phyloP scores from a whole-genome alignment of 352 stramenopile genomes.

The Globisporangium acanthophoron region DNA sequence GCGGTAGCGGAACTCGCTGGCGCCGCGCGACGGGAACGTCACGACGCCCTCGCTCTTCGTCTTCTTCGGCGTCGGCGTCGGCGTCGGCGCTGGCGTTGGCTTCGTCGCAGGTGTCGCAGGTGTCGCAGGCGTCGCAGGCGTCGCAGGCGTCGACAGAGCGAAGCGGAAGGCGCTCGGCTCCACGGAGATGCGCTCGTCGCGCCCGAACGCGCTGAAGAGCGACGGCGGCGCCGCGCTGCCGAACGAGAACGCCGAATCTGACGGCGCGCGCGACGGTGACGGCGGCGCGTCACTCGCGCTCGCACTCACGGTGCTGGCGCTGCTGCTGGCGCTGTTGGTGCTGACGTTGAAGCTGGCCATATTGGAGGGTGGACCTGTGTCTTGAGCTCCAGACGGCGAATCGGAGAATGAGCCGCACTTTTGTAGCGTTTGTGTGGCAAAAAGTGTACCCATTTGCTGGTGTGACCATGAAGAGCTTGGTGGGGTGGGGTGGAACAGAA shows the following conservation, averaged over 20 bases:
- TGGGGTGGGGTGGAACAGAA: background rate
- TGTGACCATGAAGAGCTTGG: too few relatives aligned
- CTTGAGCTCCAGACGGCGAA: background rate
- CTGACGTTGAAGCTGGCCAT: background rate
- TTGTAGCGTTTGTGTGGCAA: background rate
- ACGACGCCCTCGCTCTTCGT: constrained; percentile 8
- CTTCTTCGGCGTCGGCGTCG: background rate
- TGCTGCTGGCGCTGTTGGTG: background rate
- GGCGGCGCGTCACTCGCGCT: background rate
- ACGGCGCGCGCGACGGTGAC: background rate
- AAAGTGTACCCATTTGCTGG: background rate
- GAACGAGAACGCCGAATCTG: background rate
- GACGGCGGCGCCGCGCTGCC: background rate
- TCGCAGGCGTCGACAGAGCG: too few relatives aligned
- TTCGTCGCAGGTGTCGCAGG: background rate
- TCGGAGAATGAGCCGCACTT: background rate
- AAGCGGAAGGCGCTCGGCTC: too few relatives aligned
- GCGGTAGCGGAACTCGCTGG: constrained; percentile 4
- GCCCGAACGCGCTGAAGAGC: background rate
- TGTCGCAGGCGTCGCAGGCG: too few relatives aligned
- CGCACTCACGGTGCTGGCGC: background rate
- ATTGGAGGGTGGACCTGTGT: background rate
- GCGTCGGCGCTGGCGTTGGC: background rate
- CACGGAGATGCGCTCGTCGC: too few relatives aligned
- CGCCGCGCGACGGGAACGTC: background rate